Percentiles rank a stretch among this genome's conserved stretches.
These are phyloP conservation scores for Heterobasidion occidentale DNA, from an alignment of 1,284 basidiomycete genomes.

Conservation along the genomic window DNA sequence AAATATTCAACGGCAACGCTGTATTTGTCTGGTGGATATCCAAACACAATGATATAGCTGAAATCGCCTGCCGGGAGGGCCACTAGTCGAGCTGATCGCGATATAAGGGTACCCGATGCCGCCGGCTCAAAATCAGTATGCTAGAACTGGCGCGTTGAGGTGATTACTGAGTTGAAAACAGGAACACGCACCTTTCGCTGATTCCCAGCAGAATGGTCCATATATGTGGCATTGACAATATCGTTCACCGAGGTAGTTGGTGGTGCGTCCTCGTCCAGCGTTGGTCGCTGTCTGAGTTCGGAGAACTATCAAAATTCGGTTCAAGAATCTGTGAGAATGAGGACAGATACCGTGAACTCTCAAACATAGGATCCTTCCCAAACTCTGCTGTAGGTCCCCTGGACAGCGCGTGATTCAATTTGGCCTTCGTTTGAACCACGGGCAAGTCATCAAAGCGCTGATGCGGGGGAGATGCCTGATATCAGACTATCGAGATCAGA, in stretches of 20 bases:
- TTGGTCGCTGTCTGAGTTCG: conserved; percentile 42
- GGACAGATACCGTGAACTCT: conserved; percentile 48
- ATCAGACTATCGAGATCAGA: neutral
- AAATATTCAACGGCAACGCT: conserved; percentile 64
- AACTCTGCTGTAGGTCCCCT: conserved; percentile 57
- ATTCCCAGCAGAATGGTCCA: conserved; percentile 32
- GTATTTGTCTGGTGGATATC: conserved; percentile 69
- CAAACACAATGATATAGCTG: conserved; percentile 63
- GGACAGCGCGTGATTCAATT: conserved; percentile 61
- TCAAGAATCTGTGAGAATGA: neutral
- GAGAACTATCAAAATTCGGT: neutral
- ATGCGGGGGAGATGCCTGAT: conserved; percentile 43
- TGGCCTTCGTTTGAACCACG: conserved; percentile 67
- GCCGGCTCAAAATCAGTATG: conserved; percentile 26
- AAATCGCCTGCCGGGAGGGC: conserved; percentile 24
- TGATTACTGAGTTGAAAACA: neutral
- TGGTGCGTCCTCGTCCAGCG: conserved; percentile 67
- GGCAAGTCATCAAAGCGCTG: conserved; percentile 62
- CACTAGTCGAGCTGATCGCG: conserved; percentile 9
- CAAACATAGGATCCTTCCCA: conserved; percentile 76
- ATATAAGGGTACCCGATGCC: conserved; percentile 18
- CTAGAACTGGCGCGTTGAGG: conserved; percentile 12
- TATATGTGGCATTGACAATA: conserved; percentile 50
- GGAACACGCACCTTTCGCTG: conserved; percentile 32
- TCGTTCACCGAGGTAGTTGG: conserved; percentile 64